Evolutionary conservation across 108 stramenopile genomes (phyloP).

Genomic region (Phaeodactylum tricornutum): DNA sequence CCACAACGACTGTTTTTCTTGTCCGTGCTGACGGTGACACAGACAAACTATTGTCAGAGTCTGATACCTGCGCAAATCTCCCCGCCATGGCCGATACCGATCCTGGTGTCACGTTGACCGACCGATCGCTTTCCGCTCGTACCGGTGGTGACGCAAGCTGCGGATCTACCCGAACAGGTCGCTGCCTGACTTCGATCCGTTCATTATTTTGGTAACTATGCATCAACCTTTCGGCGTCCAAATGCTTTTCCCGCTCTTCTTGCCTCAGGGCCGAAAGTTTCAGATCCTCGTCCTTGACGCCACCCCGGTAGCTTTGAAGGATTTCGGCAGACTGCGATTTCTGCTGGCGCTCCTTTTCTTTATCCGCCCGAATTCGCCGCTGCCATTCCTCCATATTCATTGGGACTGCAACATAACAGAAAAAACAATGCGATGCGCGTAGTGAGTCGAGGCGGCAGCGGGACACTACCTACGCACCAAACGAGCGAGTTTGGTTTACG

Average conservation of each 20-base stretch:
- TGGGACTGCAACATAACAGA: background rate
- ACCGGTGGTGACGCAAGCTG: background rate
- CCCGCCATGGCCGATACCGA: background rate
- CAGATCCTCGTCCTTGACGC: background rate
- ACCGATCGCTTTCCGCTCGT: background rate
- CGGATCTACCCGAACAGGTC: background rate
- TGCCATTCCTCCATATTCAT: background rate
- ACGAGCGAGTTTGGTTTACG: too few relatives aligned
- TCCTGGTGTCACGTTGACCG: background rate
- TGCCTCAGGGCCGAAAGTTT: background rate
- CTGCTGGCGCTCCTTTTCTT: background rate
- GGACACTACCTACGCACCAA: too few relatives aligned
- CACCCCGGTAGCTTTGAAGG: background rate
- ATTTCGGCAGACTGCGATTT: background rate
- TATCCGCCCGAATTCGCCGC: background rate
- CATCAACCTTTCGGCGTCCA: background rate
- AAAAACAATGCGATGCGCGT: too few relatives aligned
- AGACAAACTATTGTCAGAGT: background rate
- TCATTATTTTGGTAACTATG: conserved; percentile 1
- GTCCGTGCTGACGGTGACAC: background rate
- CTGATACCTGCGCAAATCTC: background rate
- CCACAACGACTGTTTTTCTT: too few relatives aligned
- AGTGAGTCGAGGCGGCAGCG: too few relatives aligned
- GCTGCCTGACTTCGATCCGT: background rate
- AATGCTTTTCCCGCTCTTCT: background rate